Evolutionary conservation across 768 basidiomycete species (phyloP).

Genomic region (Boletus rubroflammeus): DNA sequence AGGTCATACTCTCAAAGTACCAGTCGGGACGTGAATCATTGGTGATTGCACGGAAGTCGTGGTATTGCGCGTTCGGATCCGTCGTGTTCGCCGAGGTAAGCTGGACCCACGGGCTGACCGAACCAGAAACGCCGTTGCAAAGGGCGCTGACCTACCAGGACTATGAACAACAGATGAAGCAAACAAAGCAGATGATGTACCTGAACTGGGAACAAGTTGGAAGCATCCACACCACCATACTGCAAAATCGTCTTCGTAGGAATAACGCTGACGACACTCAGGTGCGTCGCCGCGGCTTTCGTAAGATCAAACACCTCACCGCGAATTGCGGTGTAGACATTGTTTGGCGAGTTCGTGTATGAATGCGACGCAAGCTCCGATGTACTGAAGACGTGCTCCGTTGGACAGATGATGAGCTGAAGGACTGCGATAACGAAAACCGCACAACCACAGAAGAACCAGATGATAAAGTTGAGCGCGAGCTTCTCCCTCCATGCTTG

Average conservation of each 20-base stretch:
- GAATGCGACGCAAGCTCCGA: slow-evolving; percentile 75
- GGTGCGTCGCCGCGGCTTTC: slow-evolving; percentile 60
- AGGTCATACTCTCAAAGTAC: slow-evolving; percentile 94
- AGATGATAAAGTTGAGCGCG: slow-evolving; percentile 91
- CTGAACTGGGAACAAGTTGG: slow-evolving; percentile 91
- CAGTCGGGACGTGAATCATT: slow-evolving; percentile 95
- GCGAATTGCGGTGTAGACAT: slow-evolving; percentile 78
- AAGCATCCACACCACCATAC: slow-evolving; percentile 77
- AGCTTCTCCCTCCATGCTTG: slow-evolving; percentile 99
- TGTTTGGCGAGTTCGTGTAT: slow-evolving; percentile 57
- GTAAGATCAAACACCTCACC: slow-evolving; percentile 95
- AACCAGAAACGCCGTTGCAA: slow-evolving; percentile 81
- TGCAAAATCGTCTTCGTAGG: slow-evolving; percentile 69
- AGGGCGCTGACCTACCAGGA: slow-evolving; percentile 74
- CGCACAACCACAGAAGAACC: slow-evolving; percentile 86
- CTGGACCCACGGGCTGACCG: slow-evolving; percentile 79
- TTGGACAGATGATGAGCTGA: slow-evolving; percentile 88
- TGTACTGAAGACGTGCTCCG: slow-evolving; percentile 83
- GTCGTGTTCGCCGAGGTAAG: slow-evolving; percentile 75
- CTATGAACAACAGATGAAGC: neutral
- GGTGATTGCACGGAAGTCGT: slow-evolving; percentile 90
- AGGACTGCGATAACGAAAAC: slow-evolving; percentile 92
- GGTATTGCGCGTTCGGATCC: slow-evolving; percentile 76
- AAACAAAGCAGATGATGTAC: slow-evolving; percentile 36
- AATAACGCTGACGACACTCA: slow-evolving; percentile 66